Evolutionary conservation across 768 basidiomycete species (phyloP), one percentile per base, ranked within the genome.

Genomic region (Mycena metata): DNA sequence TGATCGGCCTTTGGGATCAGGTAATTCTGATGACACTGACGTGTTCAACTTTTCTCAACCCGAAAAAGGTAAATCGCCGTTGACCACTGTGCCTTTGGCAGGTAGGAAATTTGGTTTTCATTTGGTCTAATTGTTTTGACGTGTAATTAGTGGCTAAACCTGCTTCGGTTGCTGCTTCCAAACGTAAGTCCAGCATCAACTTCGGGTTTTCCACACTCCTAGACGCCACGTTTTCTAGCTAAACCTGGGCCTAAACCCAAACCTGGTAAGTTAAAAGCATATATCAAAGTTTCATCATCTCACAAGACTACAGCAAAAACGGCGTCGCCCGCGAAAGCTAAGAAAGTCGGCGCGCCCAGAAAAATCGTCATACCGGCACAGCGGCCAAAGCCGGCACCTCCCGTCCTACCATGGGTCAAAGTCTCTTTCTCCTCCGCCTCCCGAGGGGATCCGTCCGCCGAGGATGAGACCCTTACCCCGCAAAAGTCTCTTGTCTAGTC

Each of bases 381-480:
- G 56, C 60, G 50, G 56, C 67, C 66, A 30, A 64, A 67, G 12
- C 65, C 39, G 11, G 61, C 54, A 41, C 43, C 61, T 16, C n/a
- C 30, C 15, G 12, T 21, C 8, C 30, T 17, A 19, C 60, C 60
- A 4, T 67, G 47, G 49, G 60, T 61, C 17, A 60, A n/a, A 50
- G 35, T 65, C 67, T 3, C 46, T 58, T 52, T 72, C 70, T n/a
- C 70, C 70, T 45, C 64, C 70, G 12, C 70, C 70, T 3, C 70
- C 70, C 26, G 63, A 41, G n/a, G 70, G 70, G 9, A 69, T 69
- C 1, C 67, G 68, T 17, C 70, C 70, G 5, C 70, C 70, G 35
- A 13, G 70, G 41, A 72, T 72, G 70, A 55, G 70, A 10, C 63
- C 67, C 6, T 52, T 60, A n/a, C 39, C 50, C 23, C 65, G 70